Evolutionary conservation across 495 filamentous ascomycete species (phyloP), one percentile per base, ranked within the genome.

Genomic region (Talaromyces nanjingensis): DNA sequence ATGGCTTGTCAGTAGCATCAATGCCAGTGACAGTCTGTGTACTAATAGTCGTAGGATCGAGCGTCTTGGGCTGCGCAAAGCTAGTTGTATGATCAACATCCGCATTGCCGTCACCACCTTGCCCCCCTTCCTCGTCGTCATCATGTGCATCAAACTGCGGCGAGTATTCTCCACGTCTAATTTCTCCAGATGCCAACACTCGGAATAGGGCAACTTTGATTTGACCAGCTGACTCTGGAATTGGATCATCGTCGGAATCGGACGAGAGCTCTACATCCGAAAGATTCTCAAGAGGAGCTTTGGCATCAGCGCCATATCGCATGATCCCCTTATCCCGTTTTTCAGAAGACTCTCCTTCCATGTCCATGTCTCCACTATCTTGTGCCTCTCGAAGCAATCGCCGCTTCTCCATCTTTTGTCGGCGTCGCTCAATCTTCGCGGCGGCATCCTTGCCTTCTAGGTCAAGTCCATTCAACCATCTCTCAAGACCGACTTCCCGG

Each of bases 11-110:
- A 25, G 92, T 90, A 0, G 90, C 87, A 74, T 99, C 94, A 67
- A 99, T 96, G n/a, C 94, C 94, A 24, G 93, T 98, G 18, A 99
- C 94, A 0, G 93, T 97, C 76, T 99, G 94, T 0, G 96, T 98
- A 69, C 92, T 97, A 71, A 99, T 98, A 8, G 89, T 89, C 76
- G 97, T 97, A 1, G 93, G 94, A 77, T 99, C 96, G 29, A 99
- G 82, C 18, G 92, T 87, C 79, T 98, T 99, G 4, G 94, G 96
- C 72, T 98, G 93, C 12, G 96, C 96, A 75, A 99, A 99, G 71
- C 94, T 98, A 25, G 94, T 98, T 53, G 94, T 98, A 75, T 99
- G 94, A 74, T 97, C 96, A 49, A 97, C 84, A 69, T 97, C 91
- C 58, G 81, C 84, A 22, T 73, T 76, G 20, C 71, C 72, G 34